Percentiles rank a stretch among this genome's conserved stretches.
Evolutionary conservation across 768 basidiomycete genomes (phyloP).

Genomic region (Podaxis pistillaris): DNA sequence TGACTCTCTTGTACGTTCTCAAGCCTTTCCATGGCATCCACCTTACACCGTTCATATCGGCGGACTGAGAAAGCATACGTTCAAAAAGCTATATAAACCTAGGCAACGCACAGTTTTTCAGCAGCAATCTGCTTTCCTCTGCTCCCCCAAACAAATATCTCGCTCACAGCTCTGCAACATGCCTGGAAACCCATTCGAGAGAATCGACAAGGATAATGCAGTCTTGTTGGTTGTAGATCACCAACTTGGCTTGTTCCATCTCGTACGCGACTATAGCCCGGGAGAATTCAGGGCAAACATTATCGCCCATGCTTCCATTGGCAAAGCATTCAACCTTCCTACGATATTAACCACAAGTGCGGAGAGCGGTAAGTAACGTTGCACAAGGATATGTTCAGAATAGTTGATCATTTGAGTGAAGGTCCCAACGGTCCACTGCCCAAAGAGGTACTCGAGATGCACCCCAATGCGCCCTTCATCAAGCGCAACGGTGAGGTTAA

Average conservation of each 20-base stretch:
- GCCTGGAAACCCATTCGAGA: not conserved
- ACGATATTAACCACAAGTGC: conserved; percentile 45
- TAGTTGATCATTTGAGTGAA: conserved; percentile 15
- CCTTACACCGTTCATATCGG: not conserved
- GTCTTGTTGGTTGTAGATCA: conserved; percentile 48
- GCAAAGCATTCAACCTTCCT: conserved; percentile 43
- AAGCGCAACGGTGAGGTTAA: conserved; percentile 49
- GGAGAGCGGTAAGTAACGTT: conserved; percentile 33
- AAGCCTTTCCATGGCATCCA: not conserved
- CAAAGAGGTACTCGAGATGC: conserved; percentile 42
- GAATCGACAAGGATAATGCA: conserved; percentile 44
- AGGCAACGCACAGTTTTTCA: not conserved
- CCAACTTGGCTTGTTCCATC: conserved; percentile 46
- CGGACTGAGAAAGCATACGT: not conserved
- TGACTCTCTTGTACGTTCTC: not conserved
- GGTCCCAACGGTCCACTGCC: conserved; percentile 50
- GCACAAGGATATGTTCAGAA: not conserved
- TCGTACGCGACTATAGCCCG: conserved; percentile 39
- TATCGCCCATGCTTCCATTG: conserved; percentile 45
- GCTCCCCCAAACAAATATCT: not conserved
- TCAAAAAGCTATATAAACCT: not conserved
- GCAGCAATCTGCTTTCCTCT: not conserved
- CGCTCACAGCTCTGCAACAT: not conserved
- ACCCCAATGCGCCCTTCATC: conserved; percentile 42
- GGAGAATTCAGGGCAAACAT: conserved; percentile 43